Percentiles rank a stretch among this genome's conserved stretches.
Conservation (phyloP, 2,329 filamentous ascomycete genomes). For the Aspergillus viridinutans region DNA sequence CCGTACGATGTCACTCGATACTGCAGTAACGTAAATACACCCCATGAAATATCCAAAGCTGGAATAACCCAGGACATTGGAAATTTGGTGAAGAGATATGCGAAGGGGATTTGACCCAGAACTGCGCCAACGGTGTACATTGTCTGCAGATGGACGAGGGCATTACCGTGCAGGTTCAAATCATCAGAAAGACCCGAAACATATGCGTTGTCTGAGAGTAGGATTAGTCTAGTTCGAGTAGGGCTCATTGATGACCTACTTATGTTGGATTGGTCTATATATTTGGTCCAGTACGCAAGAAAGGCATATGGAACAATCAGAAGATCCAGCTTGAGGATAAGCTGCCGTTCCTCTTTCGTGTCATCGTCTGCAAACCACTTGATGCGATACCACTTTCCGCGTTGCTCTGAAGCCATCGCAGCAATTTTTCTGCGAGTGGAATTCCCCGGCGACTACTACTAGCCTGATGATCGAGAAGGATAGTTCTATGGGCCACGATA, state of each 20-base stretch:
- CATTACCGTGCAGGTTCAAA: conserved; percentile 49
- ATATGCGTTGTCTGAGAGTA: conserved; percentile 49
- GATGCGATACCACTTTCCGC: conserved; percentile 21
- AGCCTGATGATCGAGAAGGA: not conserved
- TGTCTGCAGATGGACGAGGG: conserved; percentile 54
- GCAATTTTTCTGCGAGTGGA: not conserved
- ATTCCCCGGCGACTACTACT: not conserved
- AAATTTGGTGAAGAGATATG: conserved; percentile 46
- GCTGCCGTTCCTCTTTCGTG: conserved; percentile 46
- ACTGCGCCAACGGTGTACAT: conserved; percentile 52
- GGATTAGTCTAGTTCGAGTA: not conserved
- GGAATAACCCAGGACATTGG: conserved; percentile 52
- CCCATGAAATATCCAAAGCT: conserved; percentile 51
- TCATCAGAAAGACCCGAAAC: conserved; percentile 53
- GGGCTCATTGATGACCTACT: conserved; percentile 32
- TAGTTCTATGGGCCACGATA: too few species aligned
- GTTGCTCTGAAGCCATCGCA: conserved; percentile 10
- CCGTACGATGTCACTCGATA: conserved; percentile 48
- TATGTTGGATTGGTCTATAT: conserved; percentile 53
- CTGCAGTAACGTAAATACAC: conserved; percentile 54
- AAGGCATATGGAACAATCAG: conserved; percentile 56
- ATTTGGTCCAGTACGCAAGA: conserved; percentile 54
- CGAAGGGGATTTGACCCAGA: conserved; percentile 50
- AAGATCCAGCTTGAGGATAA: conserved; percentile 54
- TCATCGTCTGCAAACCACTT: conserved; percentile 51